Conservation (phyloP, 1,139 yeast genomes). For the Pichia sp. region DNA sequence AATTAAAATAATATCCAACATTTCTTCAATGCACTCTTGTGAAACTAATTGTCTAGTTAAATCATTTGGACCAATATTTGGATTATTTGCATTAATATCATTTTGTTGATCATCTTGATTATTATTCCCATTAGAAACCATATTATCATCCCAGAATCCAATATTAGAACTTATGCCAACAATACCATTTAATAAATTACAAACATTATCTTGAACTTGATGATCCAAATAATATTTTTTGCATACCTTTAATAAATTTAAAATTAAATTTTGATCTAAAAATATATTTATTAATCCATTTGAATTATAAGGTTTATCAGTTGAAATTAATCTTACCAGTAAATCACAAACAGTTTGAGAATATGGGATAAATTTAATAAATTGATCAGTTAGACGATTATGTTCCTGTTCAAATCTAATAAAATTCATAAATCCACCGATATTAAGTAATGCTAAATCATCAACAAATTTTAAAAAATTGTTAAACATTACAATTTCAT, state of each 20-base stretch:
- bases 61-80: constrained; percentile 97
- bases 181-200: constrained; percentile 29
- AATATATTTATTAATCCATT: constrained; percentile 68
- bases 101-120: constrained; percentile 26
- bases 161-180: constrained; percentile 31
- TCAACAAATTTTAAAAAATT: constrained; percentile 90
- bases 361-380: constrained; percentile 59
- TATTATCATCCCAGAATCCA: constrained; percentile 32
- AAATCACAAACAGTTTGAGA: constrained; percentile 82
- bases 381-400: constrained; percentile 57
- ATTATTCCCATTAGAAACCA: constrained; percentile 10
- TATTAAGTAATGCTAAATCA: constrained; percentile 78
- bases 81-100: constrained; percentile 40
- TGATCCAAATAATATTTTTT: constrained; percentile 26
- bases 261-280: constrained; percentile 56
- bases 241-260: constrained; percentile 26
- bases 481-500: constrained; percentile 72
- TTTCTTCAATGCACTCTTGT: constrained; percentile 52
- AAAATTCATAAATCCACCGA: constrained; percentile 69
- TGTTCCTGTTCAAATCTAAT: constrained; percentile 35
- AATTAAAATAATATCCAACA: constrained; percentile 70
- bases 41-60: constrained; percentile 84
- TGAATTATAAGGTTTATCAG: constrained; percentile 70
- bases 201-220: constrained; percentile 29
- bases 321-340: constrained; percentile 62